phyloP scores from a whole-genome alignment of 2,329 filamentous ascomycete genomes.

The Colletotrichum simmondsii region DNA sequence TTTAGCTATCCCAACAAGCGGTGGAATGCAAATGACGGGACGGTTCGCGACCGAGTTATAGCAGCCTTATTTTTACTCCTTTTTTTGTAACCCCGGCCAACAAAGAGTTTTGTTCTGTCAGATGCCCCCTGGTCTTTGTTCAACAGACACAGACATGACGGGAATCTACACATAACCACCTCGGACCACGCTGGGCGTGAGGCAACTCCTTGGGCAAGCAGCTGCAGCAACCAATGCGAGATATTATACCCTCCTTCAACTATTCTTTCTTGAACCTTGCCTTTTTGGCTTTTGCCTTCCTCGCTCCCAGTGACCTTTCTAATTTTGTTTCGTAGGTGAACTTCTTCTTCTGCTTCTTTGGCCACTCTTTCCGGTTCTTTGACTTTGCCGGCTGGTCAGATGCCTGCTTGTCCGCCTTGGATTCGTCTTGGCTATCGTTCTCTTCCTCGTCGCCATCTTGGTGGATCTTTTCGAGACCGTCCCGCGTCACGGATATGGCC shows the following conservation, averaged over 20 bases:
- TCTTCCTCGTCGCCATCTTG: slow-evolving; percentile 43
- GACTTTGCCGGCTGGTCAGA: slow-evolving; percentile 53
- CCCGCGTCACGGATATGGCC: slow-evolving; percentile 81
- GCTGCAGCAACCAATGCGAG: slow-evolving; percentile 23
- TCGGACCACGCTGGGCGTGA: slow-evolving; percentile 30
- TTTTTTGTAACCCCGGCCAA: slow-evolving; percentile 31
- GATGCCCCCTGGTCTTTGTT: slow-evolving; percentile 5
- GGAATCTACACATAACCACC: slow-evolving; percentile 9
- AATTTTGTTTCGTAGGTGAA: slow-evolving; percentile 93
- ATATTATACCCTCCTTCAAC: slow-evolving; percentile 27
- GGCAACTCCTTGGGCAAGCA: slow-evolving; percentile 11
- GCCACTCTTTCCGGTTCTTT: slow-evolving; percentile 69
- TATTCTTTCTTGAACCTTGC: slow-evolving; percentile 39
- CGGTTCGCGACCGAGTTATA: slow-evolving; percentile 27
- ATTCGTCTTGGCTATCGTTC: slow-evolving; percentile 34
- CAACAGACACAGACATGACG: slow-evolving; percentile 1
- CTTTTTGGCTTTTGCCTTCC: slow-evolving; percentile 76
- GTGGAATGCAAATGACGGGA: slow-evolving; percentile 30
- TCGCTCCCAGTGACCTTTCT: slow-evolving; percentile 79
- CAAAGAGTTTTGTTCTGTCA: slow-evolving; percentile 29
- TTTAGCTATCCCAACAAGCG: slow-evolving; percentile 26
- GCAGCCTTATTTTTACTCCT: slow-evolving; percentile 31
- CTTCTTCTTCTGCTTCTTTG: slow-evolving; percentile 86
- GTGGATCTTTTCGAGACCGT: slow-evolving; percentile 71
- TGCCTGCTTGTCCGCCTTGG: slow-evolving; percentile 38